Percentiles rank a stretch among this genome's conserved stretches.
phyloP scores from a whole-genome alignment of 2,329 filamentous ascomycete species.

The Neurospora crassa region DNA sequence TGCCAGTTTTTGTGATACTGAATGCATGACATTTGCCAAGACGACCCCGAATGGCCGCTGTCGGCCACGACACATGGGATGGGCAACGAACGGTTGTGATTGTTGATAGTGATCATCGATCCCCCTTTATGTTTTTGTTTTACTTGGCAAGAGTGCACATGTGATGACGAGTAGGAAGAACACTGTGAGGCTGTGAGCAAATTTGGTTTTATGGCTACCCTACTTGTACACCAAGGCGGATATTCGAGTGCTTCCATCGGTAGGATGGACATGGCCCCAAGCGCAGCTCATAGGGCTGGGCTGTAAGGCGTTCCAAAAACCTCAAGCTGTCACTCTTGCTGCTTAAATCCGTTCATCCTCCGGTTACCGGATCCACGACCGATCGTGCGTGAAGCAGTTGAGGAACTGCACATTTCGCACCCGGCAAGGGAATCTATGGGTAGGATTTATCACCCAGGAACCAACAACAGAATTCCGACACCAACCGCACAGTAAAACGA shows the following conservation, averaged over 20 bases:
- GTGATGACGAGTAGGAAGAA: not conserved
- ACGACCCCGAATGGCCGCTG: not conserved
- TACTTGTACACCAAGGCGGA: not conserved
- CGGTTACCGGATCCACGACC: not conserved
- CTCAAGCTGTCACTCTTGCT: not conserved
- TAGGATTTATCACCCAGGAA: not conserved
- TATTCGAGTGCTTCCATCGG: not conserved
- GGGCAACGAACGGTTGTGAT: not conserved
- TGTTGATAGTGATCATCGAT: not conserved
- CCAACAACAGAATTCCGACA: not conserved
- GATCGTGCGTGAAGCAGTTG: no score
- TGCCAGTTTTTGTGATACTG: not conserved
- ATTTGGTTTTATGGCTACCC: not conserved
- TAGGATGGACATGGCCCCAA: not conserved
- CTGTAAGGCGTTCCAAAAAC: not conserved
- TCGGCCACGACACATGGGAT: not conserved
- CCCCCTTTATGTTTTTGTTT: not conserved
- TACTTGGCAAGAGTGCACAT: not conserved
- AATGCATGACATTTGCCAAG: not conserved
- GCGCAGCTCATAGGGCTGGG: not conserved
- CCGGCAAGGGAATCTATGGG: not conserved
- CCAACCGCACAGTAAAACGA: no score
- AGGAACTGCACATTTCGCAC: not conserved
- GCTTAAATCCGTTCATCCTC: not conserved
- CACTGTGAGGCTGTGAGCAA: not conserved